A percentile compares a stretch with the other conserved stretches of the same genome.
Evolutionary conservation across 805 yeast genomes (phyloP).

Genomic region (Blastobotrys parvus): DNA sequence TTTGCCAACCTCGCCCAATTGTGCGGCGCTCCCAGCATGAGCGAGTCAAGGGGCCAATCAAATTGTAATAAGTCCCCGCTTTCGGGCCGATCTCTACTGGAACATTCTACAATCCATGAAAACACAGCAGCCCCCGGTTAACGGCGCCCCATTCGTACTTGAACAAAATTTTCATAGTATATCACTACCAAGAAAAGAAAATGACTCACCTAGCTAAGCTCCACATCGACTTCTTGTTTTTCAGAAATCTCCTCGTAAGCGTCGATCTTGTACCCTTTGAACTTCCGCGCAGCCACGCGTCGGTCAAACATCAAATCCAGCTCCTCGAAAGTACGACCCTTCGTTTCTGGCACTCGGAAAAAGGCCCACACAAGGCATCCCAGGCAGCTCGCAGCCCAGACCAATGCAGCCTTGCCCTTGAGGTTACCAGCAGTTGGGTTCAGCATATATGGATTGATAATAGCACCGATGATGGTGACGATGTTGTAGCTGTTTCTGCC

Average conservation of each 20-base stretch:
- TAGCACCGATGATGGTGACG: constrained; percentile 25
- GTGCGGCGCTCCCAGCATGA: too few species aligned
- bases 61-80: too few species aligned
- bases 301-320: constrained; percentile 39
- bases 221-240: background rate
- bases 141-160: too few species aligned
- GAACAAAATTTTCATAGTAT: too few species aligned
- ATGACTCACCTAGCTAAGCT: too few species aligned
- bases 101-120: too few species aligned
- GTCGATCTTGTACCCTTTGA: background rate
- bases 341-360: constrained; percentile 49
- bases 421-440: constrained; percentile 37
- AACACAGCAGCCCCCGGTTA: too few species aligned
- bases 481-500: constrained; percentile 28
- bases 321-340: constrained; percentile 48
- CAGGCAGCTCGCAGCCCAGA: constrained; percentile 34
- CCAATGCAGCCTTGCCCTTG: constrained; percentile 42
- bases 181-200: too few species aligned
- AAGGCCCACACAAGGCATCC: constrained; percentile 34
- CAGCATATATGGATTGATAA: constrained; percentile 35
- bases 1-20: too few species aligned
- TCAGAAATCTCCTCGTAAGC: background rate
- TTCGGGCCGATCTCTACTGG: too few species aligned
- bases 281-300: constrained; percentile 21
- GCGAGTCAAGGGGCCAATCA: too few species aligned